phyloP scores from a whole-genome alignment of 2,329 filamentous ascomycete genomes.

The Aspergillus brunneoviolaceus region DNA sequence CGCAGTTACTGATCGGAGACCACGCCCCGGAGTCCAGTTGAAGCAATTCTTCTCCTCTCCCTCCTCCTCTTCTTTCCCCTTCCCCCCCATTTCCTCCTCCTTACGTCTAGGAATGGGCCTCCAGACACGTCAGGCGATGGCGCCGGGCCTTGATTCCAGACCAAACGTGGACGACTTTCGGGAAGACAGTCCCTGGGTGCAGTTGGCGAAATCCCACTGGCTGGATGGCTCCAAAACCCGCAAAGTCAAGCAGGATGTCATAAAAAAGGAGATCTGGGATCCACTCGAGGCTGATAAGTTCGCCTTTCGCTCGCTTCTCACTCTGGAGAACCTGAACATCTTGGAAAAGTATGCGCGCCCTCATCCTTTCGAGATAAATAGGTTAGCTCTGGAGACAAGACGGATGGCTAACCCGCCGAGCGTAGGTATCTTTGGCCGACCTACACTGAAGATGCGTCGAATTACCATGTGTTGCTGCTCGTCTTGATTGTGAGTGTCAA shows the following conservation, averaged over 20 bases:
- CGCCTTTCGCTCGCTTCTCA: conserved; percentile 70
- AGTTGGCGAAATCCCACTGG: conserved; percentile 84
- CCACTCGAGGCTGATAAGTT: conserved; percentile 79
- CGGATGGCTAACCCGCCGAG: conserved; percentile 20
- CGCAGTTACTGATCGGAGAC: conserved; percentile 28
- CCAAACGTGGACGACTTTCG: conserved; percentile 45
- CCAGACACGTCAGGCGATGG: conserved; percentile 56
- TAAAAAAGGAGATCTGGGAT: conserved; percentile 90
- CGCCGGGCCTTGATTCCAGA: conserved; percentile 49
- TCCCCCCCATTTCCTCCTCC: conserved; percentile 4
- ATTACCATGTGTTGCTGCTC: conserved; percentile 86
- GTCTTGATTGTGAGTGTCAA: conserved; percentile 85
- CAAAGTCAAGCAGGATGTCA: conserved; percentile 74
- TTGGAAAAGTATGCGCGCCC: conserved; percentile 66
- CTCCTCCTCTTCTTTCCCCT: conserved; percentile 13
- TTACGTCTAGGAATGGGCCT: conserved; percentile 37
- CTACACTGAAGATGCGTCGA: conserved; percentile 83
- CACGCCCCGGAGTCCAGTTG: conserved; percentile 58
- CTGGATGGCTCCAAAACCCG: conserved; percentile 68
- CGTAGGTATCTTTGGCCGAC: conserved; percentile 88
- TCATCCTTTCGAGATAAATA: background rate
- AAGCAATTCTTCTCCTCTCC: conserved; percentile 41
- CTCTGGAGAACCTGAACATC: conserved; percentile 86
- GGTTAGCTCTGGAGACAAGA: background rate
- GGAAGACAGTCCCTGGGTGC: conserved; percentile 52